Evolutionary conservation across 225 moss, liverwort and hornwort genomes (phyloP), one percentile per base, ranked within the genome.

Genomic region (Polytrichum commune): DNA sequence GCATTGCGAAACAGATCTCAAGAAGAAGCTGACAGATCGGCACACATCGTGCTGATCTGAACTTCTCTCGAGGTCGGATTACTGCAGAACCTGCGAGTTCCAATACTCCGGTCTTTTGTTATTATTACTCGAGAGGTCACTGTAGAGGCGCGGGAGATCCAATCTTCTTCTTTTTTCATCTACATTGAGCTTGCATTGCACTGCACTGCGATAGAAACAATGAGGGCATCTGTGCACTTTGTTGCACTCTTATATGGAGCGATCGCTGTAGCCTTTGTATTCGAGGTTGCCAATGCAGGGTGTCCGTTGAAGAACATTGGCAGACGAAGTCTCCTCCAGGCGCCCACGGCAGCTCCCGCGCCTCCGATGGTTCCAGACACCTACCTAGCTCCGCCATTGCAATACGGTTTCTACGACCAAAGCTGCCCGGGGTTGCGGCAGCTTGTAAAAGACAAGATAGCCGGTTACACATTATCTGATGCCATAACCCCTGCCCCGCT

Each of bases 401-500:
- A 27, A 2, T 60, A 77, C 60, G 74, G 69, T 54, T 88, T 85
- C 73, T 91, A 91, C 79, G 33, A 63, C 5, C 19, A 56, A 28
- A 65, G 61, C 0, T 91, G 91, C 63, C 84, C 91, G 0, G 60
- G 72, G 7, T 83, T 86, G 54, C 54, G 68, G 69, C 55, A 73
- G 4, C 72, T 90, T 1, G 85, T 90, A 32, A 54, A 19, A 8
- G 75, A 88, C 7, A 30, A 68, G 18, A 75, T 91, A 1, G 29
- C 27, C 0, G 8, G 10, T 53, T 82, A 81, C 22, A 30, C 69
- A 0, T 27, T 27, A 0, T 26, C 24, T 0, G 88, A 93, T 61
- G 60, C 79, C 1, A 84, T 86, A 7, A 83, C 88, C 19, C 86
- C 91, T 4, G 83, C 81, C 4, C 78, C 83, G 1, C 65, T 92